Conservation (phyloP, 78 protist genomes). For the Dictyostelium purpureum region DNA sequence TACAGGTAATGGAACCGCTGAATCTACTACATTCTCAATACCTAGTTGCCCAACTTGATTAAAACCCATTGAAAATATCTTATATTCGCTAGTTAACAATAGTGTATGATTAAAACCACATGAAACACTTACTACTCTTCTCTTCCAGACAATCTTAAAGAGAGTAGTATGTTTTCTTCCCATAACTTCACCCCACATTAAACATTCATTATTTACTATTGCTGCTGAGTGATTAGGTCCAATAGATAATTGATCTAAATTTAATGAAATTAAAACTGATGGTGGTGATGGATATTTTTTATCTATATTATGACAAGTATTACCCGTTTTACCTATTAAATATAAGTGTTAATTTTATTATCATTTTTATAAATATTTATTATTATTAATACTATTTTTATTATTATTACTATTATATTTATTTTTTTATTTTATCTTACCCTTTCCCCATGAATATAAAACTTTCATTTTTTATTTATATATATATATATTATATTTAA, state of each 20-base stretch:
- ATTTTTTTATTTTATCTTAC: not conserved
- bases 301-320: conserved; percentile 72
- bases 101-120: conserved; percentile 68
- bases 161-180: conserved; percentile 62
- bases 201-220: conserved; percentile 63
- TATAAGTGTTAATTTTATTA: not conserved
- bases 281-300: conserved; percentile 69
- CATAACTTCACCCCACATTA: conserved; percentile 77
- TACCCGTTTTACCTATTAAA: conserved; percentile 58
- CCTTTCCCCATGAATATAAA: conserved; percentile 75
- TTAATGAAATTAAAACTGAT: conserved; percentile 53
- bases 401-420: not conserved
- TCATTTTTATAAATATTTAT: not conserved
- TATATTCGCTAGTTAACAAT: conserved; percentile 15
- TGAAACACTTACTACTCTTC: conserved; percentile 26
- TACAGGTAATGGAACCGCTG: conserved; percentile 55
- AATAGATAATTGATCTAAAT: conserved; percentile 46
- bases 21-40: conserved; percentile 33
- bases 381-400: not conserved
- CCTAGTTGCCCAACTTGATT: conserved; percentile 55
- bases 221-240: conserved; percentile 72
- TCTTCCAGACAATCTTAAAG: conserved; percentile 63
- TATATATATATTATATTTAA: not conserved
- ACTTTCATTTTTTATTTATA: conserved; percentile 27
- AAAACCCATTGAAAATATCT: conserved; percentile 49